phyloP scores from a whole-genome alignment of 192 early-diverging fungal genomes.

The Chytriomyces sp. region DNA sequence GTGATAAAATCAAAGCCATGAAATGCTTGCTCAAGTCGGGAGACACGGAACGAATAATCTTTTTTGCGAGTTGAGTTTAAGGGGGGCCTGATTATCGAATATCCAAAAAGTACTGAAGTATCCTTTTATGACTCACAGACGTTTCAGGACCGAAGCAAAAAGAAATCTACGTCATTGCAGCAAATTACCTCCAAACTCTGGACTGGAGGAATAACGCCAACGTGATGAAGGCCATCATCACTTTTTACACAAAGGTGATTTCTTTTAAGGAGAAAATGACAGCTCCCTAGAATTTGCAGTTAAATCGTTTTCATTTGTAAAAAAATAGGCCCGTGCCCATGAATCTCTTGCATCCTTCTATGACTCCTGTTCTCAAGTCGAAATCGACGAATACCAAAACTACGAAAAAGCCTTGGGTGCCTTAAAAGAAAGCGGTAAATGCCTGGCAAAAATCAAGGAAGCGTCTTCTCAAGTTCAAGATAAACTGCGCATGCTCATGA shows the following conservation, averaged over 20 bases:
- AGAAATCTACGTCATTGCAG: conserved; percentile 63
- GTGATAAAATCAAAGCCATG: conserved; percentile 61
- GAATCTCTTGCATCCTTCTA: conserved; percentile 57
- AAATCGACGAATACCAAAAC: conserved; percentile 68
- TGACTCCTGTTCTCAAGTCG: conserved; percentile 61
- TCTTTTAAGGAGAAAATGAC: conserved; percentile 14
- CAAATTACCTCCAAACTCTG: conserved; percentile 63
- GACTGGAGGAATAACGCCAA: conserved; percentile 56
- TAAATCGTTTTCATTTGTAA: not conserved
- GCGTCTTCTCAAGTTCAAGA: not conserved
- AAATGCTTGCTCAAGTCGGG: conserved; percentile 58
- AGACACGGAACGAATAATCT: conserved; percentile 62
- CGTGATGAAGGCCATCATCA: conserved; percentile 61
- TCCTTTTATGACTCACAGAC: conserved; percentile 41
- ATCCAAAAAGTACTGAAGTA: not conserved
- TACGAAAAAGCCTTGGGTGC: conserved; percentile 65
- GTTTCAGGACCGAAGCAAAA: conserved; percentile 61
- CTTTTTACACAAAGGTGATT: conserved; percentile 63
- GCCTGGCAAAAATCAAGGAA: conserved; percentile 43
- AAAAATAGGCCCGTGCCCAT: conserved; percentile 54
- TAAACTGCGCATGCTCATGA: conserved; percentile 22
- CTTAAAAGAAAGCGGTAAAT: conserved; percentile 50
- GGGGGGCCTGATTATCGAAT: not conserved
- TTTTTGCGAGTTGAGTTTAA: conserved; percentile 60
- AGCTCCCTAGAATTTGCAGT: not conserved